Evolutionary conservation across 805 yeast species (phyloP), one percentile per base, ranked within the genome.

Genomic region (Blastobotrys chiropterorum): DNA sequence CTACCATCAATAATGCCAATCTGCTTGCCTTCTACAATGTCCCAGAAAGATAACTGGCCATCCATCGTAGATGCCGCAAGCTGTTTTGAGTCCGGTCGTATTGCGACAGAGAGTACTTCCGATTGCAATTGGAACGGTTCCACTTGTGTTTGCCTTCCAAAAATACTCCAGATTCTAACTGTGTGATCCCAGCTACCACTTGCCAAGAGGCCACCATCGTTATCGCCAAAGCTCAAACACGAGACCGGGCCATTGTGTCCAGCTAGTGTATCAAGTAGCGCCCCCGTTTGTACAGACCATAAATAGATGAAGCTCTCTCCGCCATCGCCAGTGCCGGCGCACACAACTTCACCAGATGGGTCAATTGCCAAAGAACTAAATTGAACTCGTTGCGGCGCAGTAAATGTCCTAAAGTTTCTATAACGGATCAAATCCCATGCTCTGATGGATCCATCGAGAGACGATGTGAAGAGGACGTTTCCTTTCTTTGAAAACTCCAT

Each of bases 231-330:
- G 8, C 92, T 80, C 41, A 94, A 73, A 57, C 89, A 82, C 0
- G 96, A 87, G 2, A 94, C 83, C 0, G 99, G 99, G 1, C 97
- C 99, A 60, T 86, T 95, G 69, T 94, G 99, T 8, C 99, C 99
- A 3, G 90, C 73, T 47, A 94, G 73, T 14, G 87, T 78, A 64
- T 94, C 99, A 50, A 94, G 77, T 46, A 94, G 72, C 66, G 90
- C 97, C 1, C 95, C 85, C 0, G 97, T 90, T 72, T 94, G 98
- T 1, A 94, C 97, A 3, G 96, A 88, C 99, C 99, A 94, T 34
- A 94, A 89, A 64, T 86, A 90, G 53, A 94, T 86, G 34, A 11
- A 5, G 11, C 11, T 26, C 53, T 87, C 96, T 69, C 83, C 94
- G 56, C 84, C 85, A 64, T 90, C 97, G 43, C 83, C 74, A 2